Base-by-base conservation (phyloP, 805 yeast species). In the Candida berthetii region DNA sequence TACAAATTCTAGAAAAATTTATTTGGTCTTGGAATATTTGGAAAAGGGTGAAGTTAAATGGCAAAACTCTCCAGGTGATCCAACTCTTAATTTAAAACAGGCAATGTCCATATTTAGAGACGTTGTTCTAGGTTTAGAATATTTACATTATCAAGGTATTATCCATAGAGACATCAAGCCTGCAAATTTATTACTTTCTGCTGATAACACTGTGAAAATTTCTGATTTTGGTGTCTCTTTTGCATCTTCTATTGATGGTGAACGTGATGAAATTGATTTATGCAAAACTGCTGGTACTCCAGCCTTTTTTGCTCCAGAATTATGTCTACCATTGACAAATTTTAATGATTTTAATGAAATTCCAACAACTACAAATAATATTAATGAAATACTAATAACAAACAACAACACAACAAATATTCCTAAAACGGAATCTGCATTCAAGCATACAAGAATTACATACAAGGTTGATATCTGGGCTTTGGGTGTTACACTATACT, bases 211-310 rank as follows among this genome's bases (percentile, higher is more conserved):
- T 7, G 96, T 90, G 20, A 93, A 93, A 62, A 93, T 91, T 33
- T 82, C 95, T n/a, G 99, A 91, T 65, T 93, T 91, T 64, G 98
- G 99, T 19, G 95, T 93, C 13, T 87, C 96, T 1, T 85, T 86
- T 61, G 88, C 91, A 1, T 58, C 71, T 3, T 53, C 67, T 3
- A 45, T 50, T 14, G 57, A 53, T 17, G 70, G 64, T 22, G 79
- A 76, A 38, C 78, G 75, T 20, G 70, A 76, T 48, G 96, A 89
- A 47, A 66, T 80, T 42, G 97, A 91, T 52, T 69, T 91, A 46
- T 95, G 96, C 2, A 91, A 90, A 61, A 91, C 98, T 0, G 98
- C 95, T 0, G 99, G 98, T 5, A 91, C 98, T 0, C 98, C 98
- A 2, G 97, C 96, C 0, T 91, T 91, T 60, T 82, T 89, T 54